Conservation (phyloP, 2,329 filamentous ascomycete genomes). For the Trichoderma guizhouense region DNA sequence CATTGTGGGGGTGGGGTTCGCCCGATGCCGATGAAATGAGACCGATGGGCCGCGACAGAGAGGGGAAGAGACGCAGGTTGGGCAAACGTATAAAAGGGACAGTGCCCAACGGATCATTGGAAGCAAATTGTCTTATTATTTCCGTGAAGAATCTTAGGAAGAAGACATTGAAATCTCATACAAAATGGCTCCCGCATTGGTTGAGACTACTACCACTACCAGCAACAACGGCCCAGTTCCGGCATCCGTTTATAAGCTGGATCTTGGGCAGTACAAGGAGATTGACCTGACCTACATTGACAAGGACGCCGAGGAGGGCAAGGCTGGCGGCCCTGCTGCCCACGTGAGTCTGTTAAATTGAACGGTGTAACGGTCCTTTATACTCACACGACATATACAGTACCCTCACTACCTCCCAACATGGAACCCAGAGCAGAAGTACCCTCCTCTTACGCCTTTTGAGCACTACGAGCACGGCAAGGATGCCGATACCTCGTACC, state of each 20-base stretch:
- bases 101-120: not conserved
- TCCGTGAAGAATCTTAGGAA: not conserved
- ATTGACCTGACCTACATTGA: slow-evolving; percentile 28
- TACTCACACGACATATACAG: slow-evolving; percentile 26
- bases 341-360: slow-evolving; percentile 23
- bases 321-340: slow-evolving; percentile 27
- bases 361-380: not conserved
- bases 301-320: slow-evolving; percentile 29
- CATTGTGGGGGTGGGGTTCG: slow-evolving; percentile 18
- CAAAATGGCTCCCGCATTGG: slow-evolving; percentile 26
- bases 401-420: slow-evolving; percentile 73
- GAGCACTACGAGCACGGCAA: slow-evolving; percentile 73
- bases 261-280: slow-evolving; percentile 32
- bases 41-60: slow-evolving; percentile 10
- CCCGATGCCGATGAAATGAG: not conserved
- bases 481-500: slow-evolving; percentile 66
- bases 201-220: slow-evolving; percentile 19
- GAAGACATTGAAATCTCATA: not conserved
- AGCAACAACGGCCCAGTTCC: slow-evolving; percentile 18
- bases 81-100: slow-evolving; percentile 7
- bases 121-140: not conserved
- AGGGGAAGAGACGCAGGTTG: slow-evolving; percentile 7
- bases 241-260: slow-evolving; percentile 24
- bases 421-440: slow-evolving; percentile 63
- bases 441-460: slow-evolving; percentile 64